Conservation (phyloP, 2,329 filamentous ascomycete species). For the Apiospora sp. region DNA sequence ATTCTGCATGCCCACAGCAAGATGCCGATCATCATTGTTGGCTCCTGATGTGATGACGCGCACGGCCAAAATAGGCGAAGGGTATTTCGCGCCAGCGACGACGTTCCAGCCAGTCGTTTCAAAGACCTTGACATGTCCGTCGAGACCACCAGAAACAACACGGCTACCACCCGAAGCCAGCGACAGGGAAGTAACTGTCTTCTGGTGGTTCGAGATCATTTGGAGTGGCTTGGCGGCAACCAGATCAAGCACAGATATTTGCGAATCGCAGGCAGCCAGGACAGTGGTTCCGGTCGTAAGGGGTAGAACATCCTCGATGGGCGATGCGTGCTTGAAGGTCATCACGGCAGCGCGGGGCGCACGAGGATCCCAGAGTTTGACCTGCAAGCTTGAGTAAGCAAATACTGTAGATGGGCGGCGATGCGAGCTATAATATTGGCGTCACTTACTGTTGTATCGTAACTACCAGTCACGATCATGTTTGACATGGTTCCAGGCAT, state of each 20-base stretch:
- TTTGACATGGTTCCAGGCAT: constrained; percentile 78
- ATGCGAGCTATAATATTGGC: too few species aligned
- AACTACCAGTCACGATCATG: constrained; percentile 87
- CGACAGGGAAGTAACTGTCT: constrained; percentile 90
- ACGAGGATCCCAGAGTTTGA: constrained; percentile 91
- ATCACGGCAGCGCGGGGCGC: constrained; percentile 75
- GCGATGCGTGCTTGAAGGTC: constrained; percentile 92
- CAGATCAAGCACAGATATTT: constrained; percentile 90
- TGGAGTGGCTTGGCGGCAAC: constrained; percentile 89
- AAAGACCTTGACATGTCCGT: constrained; percentile 97
- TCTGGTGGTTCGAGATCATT: constrained; percentile 93
- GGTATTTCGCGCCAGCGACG: constrained; percentile 93
- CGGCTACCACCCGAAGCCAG: constrained; percentile 82
- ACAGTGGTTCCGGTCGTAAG: constrained; percentile 88
- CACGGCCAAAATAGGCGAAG: constrained; percentile 86
- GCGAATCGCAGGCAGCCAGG: constrained; percentile 83
- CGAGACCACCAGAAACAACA: constrained; percentile 86
- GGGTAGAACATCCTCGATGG: constrained; percentile 87
- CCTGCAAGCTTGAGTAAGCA: constrained; percentile 43
- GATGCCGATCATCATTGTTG: constrained; percentile 83
- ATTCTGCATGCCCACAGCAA: constrained; percentile 93
- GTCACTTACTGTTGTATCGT: constrained; percentile 75
- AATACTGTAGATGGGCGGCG: not conserved
- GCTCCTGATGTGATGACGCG: constrained; percentile 75
- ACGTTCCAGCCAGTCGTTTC: constrained; percentile 96